Conservation (phyloP, 306 rosid genomes). For the Cyclanthera cordifolia region DNA sequence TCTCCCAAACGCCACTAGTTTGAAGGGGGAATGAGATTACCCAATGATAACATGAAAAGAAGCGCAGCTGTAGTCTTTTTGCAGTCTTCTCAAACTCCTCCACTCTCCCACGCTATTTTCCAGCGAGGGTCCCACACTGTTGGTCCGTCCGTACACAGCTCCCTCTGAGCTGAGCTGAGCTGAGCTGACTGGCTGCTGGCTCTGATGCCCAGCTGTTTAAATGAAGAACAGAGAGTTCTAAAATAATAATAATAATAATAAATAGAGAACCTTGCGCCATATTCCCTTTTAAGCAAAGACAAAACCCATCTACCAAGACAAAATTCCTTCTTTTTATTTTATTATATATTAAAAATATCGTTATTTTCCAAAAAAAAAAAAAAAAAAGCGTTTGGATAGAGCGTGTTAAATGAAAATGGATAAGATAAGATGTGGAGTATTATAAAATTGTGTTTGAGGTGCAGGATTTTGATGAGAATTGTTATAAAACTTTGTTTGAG, state of each 20-base stretch:
- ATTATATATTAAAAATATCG: too few species aligned
- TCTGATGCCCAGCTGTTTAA: conserved; percentile 8
- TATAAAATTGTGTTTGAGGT: too few species aligned
- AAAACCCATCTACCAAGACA: conserved; percentile 1
- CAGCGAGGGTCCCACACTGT: background rate
- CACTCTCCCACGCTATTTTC: background rate
- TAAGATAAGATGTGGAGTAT: too few species aligned
- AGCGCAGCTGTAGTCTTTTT: background rate
- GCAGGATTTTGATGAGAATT: too few species aligned
- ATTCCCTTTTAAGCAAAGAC: conserved; percentile 15
- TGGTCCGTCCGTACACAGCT: background rate
- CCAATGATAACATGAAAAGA: background rate
- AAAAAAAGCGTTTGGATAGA: too few species aligned
- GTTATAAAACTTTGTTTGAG: too few species aligned
- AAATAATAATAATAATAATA: too few species aligned
- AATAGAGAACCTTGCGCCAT: background rate
- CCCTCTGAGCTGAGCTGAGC: background rate
- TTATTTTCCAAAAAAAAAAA: too few species aligned
- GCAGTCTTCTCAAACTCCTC: background rate
- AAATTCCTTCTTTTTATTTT: background rate
- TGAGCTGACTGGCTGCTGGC: background rate
- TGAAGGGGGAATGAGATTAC: background rate
- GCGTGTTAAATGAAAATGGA: too few species aligned
- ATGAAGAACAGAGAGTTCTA: too few species aligned
- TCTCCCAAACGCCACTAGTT: too few species aligned